Conservation (phyloP, 2,329 filamentous ascomycete genomes). For the Fusarium sp. region DNA sequence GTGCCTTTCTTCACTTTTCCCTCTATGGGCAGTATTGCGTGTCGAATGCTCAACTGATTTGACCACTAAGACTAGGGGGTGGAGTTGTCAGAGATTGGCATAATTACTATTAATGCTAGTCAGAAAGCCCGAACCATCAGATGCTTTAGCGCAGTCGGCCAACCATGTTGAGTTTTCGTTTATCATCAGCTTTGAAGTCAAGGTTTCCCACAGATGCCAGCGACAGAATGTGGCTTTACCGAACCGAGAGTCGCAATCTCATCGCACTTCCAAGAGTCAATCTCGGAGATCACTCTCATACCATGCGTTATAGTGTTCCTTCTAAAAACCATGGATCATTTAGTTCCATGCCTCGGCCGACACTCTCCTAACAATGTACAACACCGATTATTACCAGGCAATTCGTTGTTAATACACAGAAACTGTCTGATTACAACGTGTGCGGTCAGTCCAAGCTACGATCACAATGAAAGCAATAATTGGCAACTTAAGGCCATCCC, state of each 20-base stretch:
- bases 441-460: slow-evolving; percentile 26
- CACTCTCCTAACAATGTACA: slow-evolving; percentile 21
- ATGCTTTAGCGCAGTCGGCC: slow-evolving; percentile 42
- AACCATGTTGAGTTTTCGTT: slow-evolving; percentile 26
- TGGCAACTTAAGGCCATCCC: slow-evolving; percentile 33
- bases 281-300: slow-evolving; percentile 38
- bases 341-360: neutral
- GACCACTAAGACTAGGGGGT: slow-evolving; percentile 28
- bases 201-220: slow-evolving; percentile 34
- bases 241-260: slow-evolving; percentile 32
- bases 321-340: slow-evolving; percentile 13
- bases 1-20: slow-evolving; percentile 1
- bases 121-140: slow-evolving; percentile 35
- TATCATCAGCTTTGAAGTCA: slow-evolving; percentile 27
- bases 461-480: slow-evolving; percentile 37
- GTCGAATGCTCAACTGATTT: slow-evolving; percentile 21
- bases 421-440: slow-evolving; percentile 38
- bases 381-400: slow-evolving; percentile 39
- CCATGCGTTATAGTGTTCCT: slow-evolving; percentile 17
- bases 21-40: neutral
- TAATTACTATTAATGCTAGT: slow-evolving; percentile 25
- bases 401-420: slow-evolving; percentile 29
- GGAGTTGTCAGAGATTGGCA: slow-evolving; percentile 43
- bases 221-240: slow-evolving; percentile 40
- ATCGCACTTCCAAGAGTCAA: slow-evolving; percentile 25